These are phyloP conservation scores for Talaromyces sp. DNA, from an alignment of 2,329 filamentous ascomycete species.

Conservation along the genomic window DNA sequence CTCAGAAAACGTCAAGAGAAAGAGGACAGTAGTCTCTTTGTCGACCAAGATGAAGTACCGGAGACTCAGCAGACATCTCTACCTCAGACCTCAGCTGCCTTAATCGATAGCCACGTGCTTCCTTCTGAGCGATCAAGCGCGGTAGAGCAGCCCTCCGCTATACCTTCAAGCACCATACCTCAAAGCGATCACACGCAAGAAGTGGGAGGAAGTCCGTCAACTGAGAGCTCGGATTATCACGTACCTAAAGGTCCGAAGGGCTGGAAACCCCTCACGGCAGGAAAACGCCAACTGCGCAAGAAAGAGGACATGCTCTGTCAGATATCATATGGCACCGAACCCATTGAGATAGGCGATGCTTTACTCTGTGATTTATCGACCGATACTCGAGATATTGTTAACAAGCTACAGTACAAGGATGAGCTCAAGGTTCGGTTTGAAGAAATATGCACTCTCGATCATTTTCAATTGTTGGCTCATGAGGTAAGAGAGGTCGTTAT, in stretches of 20 bases:
- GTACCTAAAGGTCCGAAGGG: not conserved
- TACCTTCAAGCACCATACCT: not conserved
- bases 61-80: not conserved
- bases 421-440: constrained; percentile 33
- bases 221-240: not conserved
- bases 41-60: constrained; percentile 21
- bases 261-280: not conserved
- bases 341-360: constrained; percentile 28
- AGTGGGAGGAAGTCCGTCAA: not conserved
- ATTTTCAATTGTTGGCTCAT: constrained; percentile 28
- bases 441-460: constrained; percentile 28
- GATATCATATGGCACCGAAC: constrained; percentile 32
- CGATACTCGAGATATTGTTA: constrained; percentile 21
- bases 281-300: constrained; percentile 23
- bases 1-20: constrained; percentile 2
- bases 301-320: constrained; percentile 28
- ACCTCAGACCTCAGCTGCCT: not conserved
- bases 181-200: not conserved
- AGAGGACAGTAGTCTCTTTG: constrained; percentile 22
- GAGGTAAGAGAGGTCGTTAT: constrained; percentile 23
- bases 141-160: not conserved
- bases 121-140: not conserved
- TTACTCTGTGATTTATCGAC: constrained; percentile 28
- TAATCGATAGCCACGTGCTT: not conserved
- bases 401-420: constrained; percentile 19